phyloP scores from a whole-genome alignment of 495 filamentous ascomycete genomes.

The Endocarpon pusillum region DNA sequence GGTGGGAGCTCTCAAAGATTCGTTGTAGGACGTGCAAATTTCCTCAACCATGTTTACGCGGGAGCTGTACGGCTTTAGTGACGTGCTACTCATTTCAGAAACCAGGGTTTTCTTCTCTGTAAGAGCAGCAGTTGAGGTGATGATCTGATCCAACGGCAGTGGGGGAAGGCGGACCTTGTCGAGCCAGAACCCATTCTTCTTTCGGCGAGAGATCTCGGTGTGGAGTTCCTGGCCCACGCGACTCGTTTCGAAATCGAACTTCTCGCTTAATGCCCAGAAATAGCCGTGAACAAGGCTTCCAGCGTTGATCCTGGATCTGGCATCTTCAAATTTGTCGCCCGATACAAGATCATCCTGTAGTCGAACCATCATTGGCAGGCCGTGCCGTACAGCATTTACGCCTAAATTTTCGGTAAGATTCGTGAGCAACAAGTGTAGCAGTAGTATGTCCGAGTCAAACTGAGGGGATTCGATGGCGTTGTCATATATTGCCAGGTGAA shows the following conservation, averaged over 20 bases:
- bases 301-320: constrained; percentile 49
- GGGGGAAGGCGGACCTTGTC: constrained; percentile 41
- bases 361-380: constrained; percentile 72
- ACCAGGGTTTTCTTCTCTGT: constrained; percentile 9
- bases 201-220: constrained; percentile 56
- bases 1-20: constrained; percentile 38
- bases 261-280: constrained; percentile 58
- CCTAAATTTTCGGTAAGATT: constrained; percentile 60
- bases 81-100: constrained; percentile 36
- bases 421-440: constrained; percentile 57
- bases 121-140: constrained; percentile 13
- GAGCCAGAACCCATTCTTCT: constrained; percentile 58
- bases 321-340: constrained; percentile 32
- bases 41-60: constrained; percentile 47
- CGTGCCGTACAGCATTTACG: constrained; percentile 63
- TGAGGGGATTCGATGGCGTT: constrained; percentile 54
- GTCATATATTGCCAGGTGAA: constrained; percentile 79
- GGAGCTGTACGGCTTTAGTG: constrained; percentile 48
- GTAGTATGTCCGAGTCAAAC: constrained; percentile 50
- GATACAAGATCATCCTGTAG: constrained; percentile 70
- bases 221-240: constrained; percentile 49
- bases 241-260: constrained; percentile 57
- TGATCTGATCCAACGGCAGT: constrained; percentile 28
- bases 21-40: constrained; percentile 51
- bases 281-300: constrained; percentile 79